Conservation (phyloP, 352 stramenopile species). For the Globisporangium solare region DNA sequence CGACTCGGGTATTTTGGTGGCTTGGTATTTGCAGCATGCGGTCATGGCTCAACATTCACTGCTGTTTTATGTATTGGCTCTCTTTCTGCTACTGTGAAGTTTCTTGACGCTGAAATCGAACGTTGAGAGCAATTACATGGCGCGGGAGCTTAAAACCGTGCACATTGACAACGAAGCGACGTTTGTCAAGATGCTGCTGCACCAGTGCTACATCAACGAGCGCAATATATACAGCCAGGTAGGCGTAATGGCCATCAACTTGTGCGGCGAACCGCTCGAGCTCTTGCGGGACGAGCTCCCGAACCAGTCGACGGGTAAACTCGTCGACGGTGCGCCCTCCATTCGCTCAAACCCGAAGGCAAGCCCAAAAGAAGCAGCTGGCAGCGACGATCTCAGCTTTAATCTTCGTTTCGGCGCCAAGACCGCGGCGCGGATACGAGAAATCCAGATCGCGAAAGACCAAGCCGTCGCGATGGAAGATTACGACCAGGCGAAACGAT, state of each 20-base stretch:
- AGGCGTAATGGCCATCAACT: conserved; percentile 87
- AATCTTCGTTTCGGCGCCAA: conserved; percentile 89
- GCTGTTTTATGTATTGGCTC: no score
- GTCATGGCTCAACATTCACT: neutral
- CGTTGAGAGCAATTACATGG: conserved; percentile 77
- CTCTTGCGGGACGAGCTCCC: conserved; percentile 30
- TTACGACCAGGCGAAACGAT: conserved; percentile 85
- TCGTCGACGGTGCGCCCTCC: conserved; percentile 9
- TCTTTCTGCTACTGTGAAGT: conserved; percentile 8
- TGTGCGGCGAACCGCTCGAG: conserved; percentile 64
- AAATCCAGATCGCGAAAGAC: conserved; percentile 84
- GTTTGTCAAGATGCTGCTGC: conserved; percentile 87
- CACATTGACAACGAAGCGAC: conserved; percentile 83
- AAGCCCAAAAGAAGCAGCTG: neutral
- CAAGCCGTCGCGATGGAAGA: conserved; percentile 86
- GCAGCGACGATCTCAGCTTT: conserved; percentile 55
- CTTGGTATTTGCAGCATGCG: neutral
- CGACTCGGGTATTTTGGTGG: conserved; percentile 55
- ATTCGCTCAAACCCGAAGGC: conserved; percentile 25
- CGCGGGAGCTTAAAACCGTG: conserved; percentile 91
- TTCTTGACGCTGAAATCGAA: conserved; percentile 83
- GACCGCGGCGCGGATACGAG: conserved; percentile 83
- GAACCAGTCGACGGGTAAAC: conserved; percentile 43
- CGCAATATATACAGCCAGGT: conserved; percentile 91
- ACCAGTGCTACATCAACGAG: conserved; percentile 87